Evolutionary conservation across 2,329 filamentous ascomycete genomes (phyloP).

Genomic region (Neospermospora avenae): DNA sequence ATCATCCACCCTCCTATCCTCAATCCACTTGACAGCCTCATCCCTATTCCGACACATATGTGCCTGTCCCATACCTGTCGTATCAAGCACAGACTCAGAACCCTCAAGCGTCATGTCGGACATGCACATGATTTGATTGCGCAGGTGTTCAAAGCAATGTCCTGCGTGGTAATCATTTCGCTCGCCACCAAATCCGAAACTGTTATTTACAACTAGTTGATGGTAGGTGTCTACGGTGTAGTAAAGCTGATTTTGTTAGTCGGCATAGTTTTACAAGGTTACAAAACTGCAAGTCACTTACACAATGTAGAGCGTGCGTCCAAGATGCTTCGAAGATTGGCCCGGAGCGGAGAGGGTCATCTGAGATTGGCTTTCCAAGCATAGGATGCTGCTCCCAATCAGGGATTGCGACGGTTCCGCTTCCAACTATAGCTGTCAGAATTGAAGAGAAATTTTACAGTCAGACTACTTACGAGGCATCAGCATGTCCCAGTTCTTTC

Average conservation of each 20-base stretch:
- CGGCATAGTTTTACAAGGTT: neutral
- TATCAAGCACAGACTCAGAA: slow-evolving; percentile 25
- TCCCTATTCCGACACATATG: slow-evolving; percentile 35
- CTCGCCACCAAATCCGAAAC: slow-evolving; percentile 31
- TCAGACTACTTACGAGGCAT: slow-evolving; percentile 31
- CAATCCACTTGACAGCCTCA: slow-evolving; percentile 35
- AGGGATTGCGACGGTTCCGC: slow-evolving; percentile 34
- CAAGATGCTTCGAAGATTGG: slow-evolving; percentile 36
- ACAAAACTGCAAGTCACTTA: slow-evolving; percentile 1
- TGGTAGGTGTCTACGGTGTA: slow-evolving; percentile 37
- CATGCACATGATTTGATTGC: slow-evolving; percentile 35
- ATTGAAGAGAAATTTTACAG: neutral
- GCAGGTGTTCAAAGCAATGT: slow-evolving; percentile 37
- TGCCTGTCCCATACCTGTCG: slow-evolving; percentile 32
- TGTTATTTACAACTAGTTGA: slow-evolving; percentile 31
- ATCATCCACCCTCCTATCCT: slow-evolving; percentile 35
- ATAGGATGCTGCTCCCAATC: slow-evolving; percentile 34
- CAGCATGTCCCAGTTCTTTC: slow-evolving; percentile 35
- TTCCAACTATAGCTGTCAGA: slow-evolving; percentile 28
- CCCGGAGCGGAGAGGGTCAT: slow-evolving; percentile 33
- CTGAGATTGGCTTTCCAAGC: slow-evolving; percentile 33
- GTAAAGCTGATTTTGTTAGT: slow-evolving; percentile 25
- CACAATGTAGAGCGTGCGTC: slow-evolving; percentile 37
- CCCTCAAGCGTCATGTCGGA: slow-evolving; percentile 38
- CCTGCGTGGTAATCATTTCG: slow-evolving; percentile 32